Evolutionary conservation across 2,329 filamentous ascomycete species (phyloP).

Genomic region (Pyricularia pennisetigena): DNA sequence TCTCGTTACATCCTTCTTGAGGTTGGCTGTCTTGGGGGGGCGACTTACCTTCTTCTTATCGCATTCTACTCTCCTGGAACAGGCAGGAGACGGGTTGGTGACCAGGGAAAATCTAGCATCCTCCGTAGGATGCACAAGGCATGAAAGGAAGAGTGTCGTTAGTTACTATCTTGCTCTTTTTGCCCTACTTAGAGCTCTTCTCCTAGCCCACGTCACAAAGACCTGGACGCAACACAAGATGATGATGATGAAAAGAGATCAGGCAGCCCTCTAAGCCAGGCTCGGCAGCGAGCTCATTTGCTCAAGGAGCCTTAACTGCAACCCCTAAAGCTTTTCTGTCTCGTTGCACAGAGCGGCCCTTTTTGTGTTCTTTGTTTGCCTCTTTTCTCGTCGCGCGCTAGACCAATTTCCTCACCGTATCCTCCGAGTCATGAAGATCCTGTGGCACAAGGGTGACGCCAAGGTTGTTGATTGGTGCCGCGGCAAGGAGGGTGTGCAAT

Average conservation of each 20-base stretch:
- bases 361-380: not conserved
- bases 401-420: not conserved
- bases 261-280: not conserved
- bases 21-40: not conserved
- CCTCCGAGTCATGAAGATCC: not conserved
- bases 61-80: not conserved
- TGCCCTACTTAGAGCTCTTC: not conserved
- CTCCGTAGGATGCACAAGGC: not conserved
- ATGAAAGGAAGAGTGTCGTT: not conserved
- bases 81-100: not conserved
- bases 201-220: not conserved
- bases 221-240: too few relatives aligned
- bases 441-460: not conserved
- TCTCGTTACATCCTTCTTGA: not conserved
- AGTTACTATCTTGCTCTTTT: not conserved
- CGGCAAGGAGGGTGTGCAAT: not conserved
- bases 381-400: not conserved
- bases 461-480: not conserved
- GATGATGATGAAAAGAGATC: not conserved
- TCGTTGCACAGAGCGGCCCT: not conserved
- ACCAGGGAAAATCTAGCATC: not conserved
- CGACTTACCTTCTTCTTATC: not conserved
- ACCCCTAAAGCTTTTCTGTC: not conserved
- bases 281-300: not conserved
- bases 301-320: not conserved